These are phyloP conservation scores for Sedum album DNA, from an alignment of 164 flowering plant genomes.

Conservation along the genomic window DNA sequence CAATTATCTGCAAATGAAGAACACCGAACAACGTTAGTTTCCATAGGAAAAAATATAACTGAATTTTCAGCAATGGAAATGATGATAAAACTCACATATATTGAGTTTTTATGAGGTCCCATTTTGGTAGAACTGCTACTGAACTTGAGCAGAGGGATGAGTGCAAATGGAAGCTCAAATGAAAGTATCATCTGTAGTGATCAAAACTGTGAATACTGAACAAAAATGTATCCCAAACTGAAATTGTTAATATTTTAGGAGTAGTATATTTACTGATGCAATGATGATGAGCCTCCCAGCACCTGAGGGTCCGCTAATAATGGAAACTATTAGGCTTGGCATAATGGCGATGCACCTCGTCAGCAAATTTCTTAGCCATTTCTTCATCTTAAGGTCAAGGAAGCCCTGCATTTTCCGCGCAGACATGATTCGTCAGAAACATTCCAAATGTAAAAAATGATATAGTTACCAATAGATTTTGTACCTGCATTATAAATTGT, in stretches of 20 bases:
- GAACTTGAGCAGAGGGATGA: constrained; percentile 91
- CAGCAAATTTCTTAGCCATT: constrained; percentile 59
- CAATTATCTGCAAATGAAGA: constrained; percentile 45
- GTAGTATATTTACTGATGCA: constrained; percentile 52
- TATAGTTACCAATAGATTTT: too few species aligned
- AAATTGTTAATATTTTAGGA: too few species aligned
- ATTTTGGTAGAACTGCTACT: constrained; percentile 80
- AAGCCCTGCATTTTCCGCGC: constrained; percentile 43
- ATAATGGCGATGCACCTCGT: constrained; percentile 66
- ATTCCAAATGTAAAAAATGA: too few species aligned
- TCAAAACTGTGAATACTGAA: neutral
- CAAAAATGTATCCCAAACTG: too few species aligned
- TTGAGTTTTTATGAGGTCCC: constrained; percentile 91
- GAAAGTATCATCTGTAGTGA: constrained; percentile 77
- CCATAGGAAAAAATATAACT: too few species aligned
- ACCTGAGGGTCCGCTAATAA: constrained; percentile 67
- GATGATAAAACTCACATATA: constrained; percentile 29
- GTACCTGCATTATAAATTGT: constrained; percentile 82
- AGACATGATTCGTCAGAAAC: neutral
- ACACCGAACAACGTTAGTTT: too few species aligned
- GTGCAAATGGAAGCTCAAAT: constrained; percentile 82
- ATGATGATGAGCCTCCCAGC: constrained; percentile 74
- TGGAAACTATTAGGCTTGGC: constrained; percentile 65
- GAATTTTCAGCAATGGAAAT: neutral
- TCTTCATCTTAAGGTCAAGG: constrained; percentile 62